Conservation (phyloP, 805 yeast species). For the Kuraishia hungarica region DNA sequence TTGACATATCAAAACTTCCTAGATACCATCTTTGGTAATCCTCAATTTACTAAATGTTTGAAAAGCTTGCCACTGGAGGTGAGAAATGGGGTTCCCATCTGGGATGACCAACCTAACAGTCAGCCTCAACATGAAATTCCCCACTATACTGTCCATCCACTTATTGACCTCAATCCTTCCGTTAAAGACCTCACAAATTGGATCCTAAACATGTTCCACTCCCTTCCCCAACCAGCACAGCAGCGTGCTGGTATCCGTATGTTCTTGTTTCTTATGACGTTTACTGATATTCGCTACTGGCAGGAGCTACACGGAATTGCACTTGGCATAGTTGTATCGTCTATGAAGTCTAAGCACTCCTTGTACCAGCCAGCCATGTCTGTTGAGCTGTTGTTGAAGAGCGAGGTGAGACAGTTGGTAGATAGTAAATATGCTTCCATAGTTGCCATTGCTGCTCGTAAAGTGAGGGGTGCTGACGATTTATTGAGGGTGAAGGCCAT, state of each 20-base stretch:
- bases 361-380: background rate
- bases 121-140: background rate
- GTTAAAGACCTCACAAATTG: background rate
- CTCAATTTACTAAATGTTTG: slow-evolving; percentile 33
- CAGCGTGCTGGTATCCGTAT: background rate
- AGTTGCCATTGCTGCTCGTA: background rate
- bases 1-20: slow-evolving; percentile 45
- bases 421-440: background rate
- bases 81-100: too few relatives aligned
- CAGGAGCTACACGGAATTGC: background rate
- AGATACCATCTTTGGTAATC: slow-evolving; percentile 52
- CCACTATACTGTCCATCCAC: background rate
- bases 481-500: background rate
- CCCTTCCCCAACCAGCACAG: background rate
- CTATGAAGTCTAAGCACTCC: background rate
- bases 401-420: slow-evolving; percentile 1
- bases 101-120: too few relatives aligned
- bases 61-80: slow-evolving; percentile 10
- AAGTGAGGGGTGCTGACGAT: background rate
- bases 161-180: slow-evolving; percentile 28
- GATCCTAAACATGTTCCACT: background rate
- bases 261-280: background rate
- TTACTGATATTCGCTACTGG: background rate
- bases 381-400: background rate
- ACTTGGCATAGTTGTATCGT: background rate